Base-by-base conservation (phyloP, 108 stramenopile species). In the Cyclotella cryptica region DNA sequence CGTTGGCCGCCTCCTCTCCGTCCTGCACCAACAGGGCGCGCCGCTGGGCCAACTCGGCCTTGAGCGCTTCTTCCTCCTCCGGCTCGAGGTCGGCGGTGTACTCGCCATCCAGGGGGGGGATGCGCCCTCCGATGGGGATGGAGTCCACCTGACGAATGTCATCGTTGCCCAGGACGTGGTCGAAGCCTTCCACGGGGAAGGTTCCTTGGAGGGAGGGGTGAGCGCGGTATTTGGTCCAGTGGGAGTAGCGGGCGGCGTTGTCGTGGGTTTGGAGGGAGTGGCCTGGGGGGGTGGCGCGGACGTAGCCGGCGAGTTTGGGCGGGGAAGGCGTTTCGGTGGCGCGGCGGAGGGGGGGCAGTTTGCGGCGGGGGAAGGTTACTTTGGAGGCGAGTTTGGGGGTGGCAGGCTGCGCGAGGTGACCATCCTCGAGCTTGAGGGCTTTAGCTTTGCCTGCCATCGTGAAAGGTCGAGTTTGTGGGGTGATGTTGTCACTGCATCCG, bases 151-250 rank as follows among this genome's bases (percentile, higher is more conserved):
- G 46, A n/a, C 79, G 61, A 59, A 93, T 90, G 14, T 79, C 74
- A 24, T 76, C 54, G 62, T 87, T 81, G 18, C 94, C 94, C 58
- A 89, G 84, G 22, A 92, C 68, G 67, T 93, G 92, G 68, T 89
- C 87, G 64, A 90, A 95, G 12, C 92, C 92, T 58, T 91, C 87
- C 21, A 66, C 55, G 18, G 94, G 88, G 57, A 84, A 86, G 4
- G 30, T 59, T 8, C 66, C 65, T 19, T 24, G 28, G 0, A 69
- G 74, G 8, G 53, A 35, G 40, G 68, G 74, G 8, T 74, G 68
- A 24, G 69, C 55, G 45, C 80, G 74, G 29, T 69, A 70, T n/a
- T 51, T 45, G 27, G 39, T 39, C 74, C 73, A 81, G 45, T 43
- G 21, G 43, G 49, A 49, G 27, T 60, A 35, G 27, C 45, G 40